A percentile compares a stretch with the other conserved stretches of the same genome.
Conservation (phyloP, 2,329 filamentous ascomycete species). For the Talaromyces sp. region DNA sequence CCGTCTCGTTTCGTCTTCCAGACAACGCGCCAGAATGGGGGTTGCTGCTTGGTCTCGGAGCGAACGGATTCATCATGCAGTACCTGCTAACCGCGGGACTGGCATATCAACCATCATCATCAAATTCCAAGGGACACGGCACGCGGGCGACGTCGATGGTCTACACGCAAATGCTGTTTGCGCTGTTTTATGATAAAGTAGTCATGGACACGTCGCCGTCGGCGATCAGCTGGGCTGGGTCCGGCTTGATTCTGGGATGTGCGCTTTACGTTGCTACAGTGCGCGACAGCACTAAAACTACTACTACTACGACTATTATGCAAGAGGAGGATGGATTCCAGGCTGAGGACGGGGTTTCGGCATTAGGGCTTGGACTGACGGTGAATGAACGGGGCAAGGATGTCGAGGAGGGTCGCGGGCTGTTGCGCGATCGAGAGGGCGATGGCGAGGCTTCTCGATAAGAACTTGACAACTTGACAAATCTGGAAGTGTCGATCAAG, state of each 20-base stretch:
- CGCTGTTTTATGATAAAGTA: conserved; percentile 58
- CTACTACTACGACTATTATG: background rate
- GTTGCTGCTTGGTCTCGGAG: conserved; percentile 62
- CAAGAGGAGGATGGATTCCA: background rate
- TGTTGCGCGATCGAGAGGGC: conserved; percentile 5
- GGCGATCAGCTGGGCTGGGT: conserved; percentile 55
- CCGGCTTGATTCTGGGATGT: conserved; percentile 59
- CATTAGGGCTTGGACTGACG: background rate
- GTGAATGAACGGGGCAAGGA: background rate
- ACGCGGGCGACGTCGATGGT: conserved; percentile 61
- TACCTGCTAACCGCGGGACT: conserved; percentile 76
- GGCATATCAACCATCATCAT: conserved; percentile 55
- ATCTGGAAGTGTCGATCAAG: background rate
- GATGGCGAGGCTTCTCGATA: conserved; percentile 3
- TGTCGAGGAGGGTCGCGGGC: conserved; percentile 8
- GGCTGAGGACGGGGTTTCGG: background rate
- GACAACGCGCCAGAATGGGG: conserved; percentile 56
- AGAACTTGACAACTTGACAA: background rate
- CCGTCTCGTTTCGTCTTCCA: conserved; percentile 54
- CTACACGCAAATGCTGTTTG: conserved; percentile 67
- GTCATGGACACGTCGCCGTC: conserved; percentile 59
- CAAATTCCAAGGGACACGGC: conserved; percentile 15
- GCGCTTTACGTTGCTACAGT: conserved; percentile 61
- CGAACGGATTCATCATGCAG: conserved; percentile 78
- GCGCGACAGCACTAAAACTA: conserved; percentile 29